phyloP scores from a whole-genome alignment of 176 grass and related monocot genomes.

The Oryza brachyantha region DNA sequence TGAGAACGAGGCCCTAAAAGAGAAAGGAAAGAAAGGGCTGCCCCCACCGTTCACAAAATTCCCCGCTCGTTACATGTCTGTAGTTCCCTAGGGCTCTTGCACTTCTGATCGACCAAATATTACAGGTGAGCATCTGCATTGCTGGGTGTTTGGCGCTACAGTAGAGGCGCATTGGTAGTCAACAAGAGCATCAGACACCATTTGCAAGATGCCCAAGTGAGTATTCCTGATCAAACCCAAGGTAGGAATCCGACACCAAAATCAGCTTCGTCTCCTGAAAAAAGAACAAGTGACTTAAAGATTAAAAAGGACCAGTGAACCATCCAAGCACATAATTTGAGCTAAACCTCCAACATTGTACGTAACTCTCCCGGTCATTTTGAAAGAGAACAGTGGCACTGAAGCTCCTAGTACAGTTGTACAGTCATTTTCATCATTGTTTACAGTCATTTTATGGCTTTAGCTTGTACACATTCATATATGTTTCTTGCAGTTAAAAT shows the following conservation, averaged over 20 bases:
- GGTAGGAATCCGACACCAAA: conserved; percentile 88
- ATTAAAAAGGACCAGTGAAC: background rate
- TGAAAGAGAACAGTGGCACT: too few relatives aligned
- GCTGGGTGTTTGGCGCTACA: background rate
- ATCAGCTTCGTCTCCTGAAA: conserved; percentile 87
- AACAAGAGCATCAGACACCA: conserved; percentile 22
- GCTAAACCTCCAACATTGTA: background rate
- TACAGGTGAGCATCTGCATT: background rate
- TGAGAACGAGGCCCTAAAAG: background rate
- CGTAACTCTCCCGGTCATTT: background rate
- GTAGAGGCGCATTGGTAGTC: background rate
- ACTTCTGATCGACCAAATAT: background rate
- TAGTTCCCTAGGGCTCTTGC: background rate
- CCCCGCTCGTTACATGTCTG: background rate
- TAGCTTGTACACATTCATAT: background rate
- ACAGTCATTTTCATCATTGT: too few relatives aligned
- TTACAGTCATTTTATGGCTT: background rate
- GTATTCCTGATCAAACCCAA: conserved; percentile 72
- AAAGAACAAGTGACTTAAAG: too few relatives aligned
- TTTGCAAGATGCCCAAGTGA: conserved; percentile 47
- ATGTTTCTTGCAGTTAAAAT: background rate
- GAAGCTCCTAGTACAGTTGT: too few relatives aligned
- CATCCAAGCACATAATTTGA: background rate
- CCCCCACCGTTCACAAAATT: background rate
- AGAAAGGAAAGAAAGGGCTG: background rate